These are phyloP conservation scores for Intubia oerlemansii DNA, from an alignment of 2,329 filamentous ascomycete species.

Conservation along the genomic window DNA sequence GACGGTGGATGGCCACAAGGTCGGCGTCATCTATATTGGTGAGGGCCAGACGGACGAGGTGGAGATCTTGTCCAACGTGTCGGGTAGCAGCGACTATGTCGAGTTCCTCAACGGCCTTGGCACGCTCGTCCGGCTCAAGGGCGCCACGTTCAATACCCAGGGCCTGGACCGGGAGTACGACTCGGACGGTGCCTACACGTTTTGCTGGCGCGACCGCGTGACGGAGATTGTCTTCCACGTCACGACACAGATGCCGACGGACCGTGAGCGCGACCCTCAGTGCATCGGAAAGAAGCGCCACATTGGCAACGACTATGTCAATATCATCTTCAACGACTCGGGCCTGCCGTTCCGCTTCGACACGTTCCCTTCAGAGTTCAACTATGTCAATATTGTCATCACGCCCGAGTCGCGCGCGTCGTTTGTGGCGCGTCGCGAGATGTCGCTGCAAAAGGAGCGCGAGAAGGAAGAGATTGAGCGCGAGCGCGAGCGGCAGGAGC, in stretches of 20 bases:
- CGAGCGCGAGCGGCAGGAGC: slow-evolving; percentile 2
- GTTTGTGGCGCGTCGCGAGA: slow-evolving; percentile 43
- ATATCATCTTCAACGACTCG: slow-evolving; percentile 94
- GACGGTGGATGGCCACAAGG: slow-evolving; percentile 85
- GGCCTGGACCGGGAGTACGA: slow-evolving; percentile 64
- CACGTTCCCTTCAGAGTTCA: slow-evolving; percentile 87
- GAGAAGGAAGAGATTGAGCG: too few species aligned
- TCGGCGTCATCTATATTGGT: slow-evolving; percentile 83
- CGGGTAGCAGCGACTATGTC: slow-evolving; percentile 72
- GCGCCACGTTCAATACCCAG: slow-evolving; percentile 78
- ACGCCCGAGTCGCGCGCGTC: slow-evolving; percentile 64
- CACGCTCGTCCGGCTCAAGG: slow-evolving; percentile 59
- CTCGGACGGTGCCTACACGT: slow-evolving; percentile 68
- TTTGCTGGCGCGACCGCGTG: slow-evolving; percentile 86
- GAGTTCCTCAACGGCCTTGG: slow-evolving; percentile 69
- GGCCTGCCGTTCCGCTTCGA: slow-evolving; percentile 76
- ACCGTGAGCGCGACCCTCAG: slow-evolving; percentile 51
- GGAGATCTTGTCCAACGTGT: slow-evolving; percentile 72
- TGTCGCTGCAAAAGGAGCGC: slow-evolving; percentile 10
- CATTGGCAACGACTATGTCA: slow-evolving; percentile 94
- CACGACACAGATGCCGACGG: slow-evolving; percentile 91
- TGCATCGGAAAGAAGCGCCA: slow-evolving; percentile 80
- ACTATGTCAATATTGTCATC: slow-evolving; percentile 92
- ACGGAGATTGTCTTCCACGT: slow-evolving; percentile 94
- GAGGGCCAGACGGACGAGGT: slow-evolving; percentile 64